Base-by-base conservation (phyloP, 306 rosid species). In the Lablab purpureus region DNA sequence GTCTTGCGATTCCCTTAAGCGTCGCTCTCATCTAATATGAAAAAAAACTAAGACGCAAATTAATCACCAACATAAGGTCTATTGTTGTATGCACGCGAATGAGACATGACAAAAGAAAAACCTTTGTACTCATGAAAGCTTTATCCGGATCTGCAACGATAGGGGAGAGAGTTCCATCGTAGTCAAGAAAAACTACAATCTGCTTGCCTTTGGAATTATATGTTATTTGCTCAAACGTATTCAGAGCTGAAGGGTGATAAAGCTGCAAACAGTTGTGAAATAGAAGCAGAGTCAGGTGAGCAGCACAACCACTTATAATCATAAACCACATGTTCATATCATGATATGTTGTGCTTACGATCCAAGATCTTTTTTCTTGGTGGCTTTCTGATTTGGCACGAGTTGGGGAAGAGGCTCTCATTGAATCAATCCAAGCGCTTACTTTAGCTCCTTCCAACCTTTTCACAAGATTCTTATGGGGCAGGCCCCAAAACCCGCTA, bases 121-220 rank as follows among this genome's bases (percentile, higher is more conserved):
- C 99, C 99, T 92, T 89, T 69, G 68, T 82, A 34, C 94, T 84
- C 97, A 95, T 95, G 88, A 88, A 90, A 52, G 99, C 99, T 81
- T 76, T 80, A 77, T 95, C 99, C 2, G 99, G 99, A 80, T 95
- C 91, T 51, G 91, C 71, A 30, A 95, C 99, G 60, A 95, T 95
- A 0, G 94, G 99, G 8, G 99, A 91, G 17, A 95, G 99, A 47
- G 99, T 95, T 17, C 99, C 99, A 79, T 95, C 99, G 3, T 95
- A 95, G 85, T 95, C 99, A 28, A 95, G 90, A 82, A 95, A 95
- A 84, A 91, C 66, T 17, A 91, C 91, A n/a, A 92, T 84, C 66
- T 91, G 84, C 46, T 92, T 95, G 17, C 96, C 96, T 80, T 81
- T 85, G 1, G 93, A 73, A 60, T 80, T 87, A 2, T 73, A 75